Evolutionary conservation across 2,329 filamentous ascomycete species (phyloP).

Genomic region (Teratosphaeria destructans): DNA sequence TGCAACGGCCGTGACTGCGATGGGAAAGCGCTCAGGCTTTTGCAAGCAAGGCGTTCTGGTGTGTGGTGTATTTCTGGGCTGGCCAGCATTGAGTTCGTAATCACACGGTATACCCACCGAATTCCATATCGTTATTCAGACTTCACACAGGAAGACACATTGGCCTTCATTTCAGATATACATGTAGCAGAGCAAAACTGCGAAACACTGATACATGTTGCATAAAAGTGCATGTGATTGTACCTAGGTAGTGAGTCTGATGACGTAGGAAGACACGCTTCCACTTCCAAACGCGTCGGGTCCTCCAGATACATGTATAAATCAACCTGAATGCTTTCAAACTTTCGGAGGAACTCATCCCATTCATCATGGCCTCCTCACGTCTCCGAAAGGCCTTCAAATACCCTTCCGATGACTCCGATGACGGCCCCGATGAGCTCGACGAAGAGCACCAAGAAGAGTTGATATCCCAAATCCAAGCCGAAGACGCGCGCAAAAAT

Average conservation of each 20-base stretch:
- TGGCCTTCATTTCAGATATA: no score
- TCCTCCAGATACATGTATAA: background rate
- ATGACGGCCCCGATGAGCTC: conserved; percentile 47
- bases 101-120: background rate
- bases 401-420: conserved; percentile 55
- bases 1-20: background rate
- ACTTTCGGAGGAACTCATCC: background rate
- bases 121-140: background rate
- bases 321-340: no score
- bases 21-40: background rate
- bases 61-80: background rate
- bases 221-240: background rate
- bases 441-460: conserved; percentile 65
- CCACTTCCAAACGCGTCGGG: background rate
- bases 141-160: background rate
- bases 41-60: background rate
- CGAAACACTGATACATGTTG: background rate
- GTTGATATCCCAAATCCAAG: conserved; percentile 47
- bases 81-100: background rate
- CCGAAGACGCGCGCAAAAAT: conserved; percentile 39
- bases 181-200: no score
- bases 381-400: conserved; percentile 68
- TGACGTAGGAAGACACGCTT: background rate
- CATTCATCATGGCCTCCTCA: conserved; percentile 33
- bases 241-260: background rate